phyloP scores from a whole-genome alignment of 2,329 filamentous ascomycete species.

The Triangularia verruculosa region DNA sequence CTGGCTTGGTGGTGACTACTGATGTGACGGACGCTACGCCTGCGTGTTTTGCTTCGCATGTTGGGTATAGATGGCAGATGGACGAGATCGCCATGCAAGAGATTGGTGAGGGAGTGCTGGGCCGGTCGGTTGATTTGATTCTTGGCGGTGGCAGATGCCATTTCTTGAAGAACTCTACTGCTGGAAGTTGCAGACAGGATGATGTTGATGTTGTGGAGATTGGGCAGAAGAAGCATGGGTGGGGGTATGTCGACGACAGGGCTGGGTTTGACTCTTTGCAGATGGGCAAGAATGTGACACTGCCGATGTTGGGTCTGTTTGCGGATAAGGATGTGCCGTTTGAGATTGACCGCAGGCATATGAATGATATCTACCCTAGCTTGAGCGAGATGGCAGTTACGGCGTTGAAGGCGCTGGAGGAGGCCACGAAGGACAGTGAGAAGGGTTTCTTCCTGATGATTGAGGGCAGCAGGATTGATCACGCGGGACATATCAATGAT shows the following conservation, averaged over 20 bases:
- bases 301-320: conserved; percentile 85
- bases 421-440: conserved; percentile 77
- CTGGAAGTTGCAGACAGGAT: conserved; percentile 79
- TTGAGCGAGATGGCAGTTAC: conserved; percentile 87
- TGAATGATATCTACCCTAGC: conserved; percentile 79
- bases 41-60: conserved; percentile 90
- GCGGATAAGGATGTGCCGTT: conserved; percentile 82
- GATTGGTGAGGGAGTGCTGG: conserved; percentile 81
- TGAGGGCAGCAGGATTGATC: conserved; percentile 92
- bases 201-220: conserved; percentile 69
- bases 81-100: conserved; percentile 92
- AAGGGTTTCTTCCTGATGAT: conserved; percentile 99
- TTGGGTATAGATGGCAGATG: conserved; percentile 73
- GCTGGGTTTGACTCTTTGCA: conserved; percentile 72
- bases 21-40: conserved; percentile 94
- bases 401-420: conserved; percentile 73
- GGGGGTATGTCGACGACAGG: conserved; percentile 72
- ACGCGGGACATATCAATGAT: conserved; percentile 85
- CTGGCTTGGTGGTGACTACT: conserved; percentile 91
- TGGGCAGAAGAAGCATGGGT: conserved; percentile 73
- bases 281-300: conserved; percentile 62
- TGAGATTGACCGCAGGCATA: conserved; percentile 81
- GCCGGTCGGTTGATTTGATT: conserved; percentile 85
- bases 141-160: conserved; percentile 91
- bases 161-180: conserved; percentile 79